Evolutionary conservation across 2,329 filamentous ascomycete genomes (phyloP), one percentile per base, ranked within the genome.

Genomic region (Ceratocystis colombiana): DNA sequence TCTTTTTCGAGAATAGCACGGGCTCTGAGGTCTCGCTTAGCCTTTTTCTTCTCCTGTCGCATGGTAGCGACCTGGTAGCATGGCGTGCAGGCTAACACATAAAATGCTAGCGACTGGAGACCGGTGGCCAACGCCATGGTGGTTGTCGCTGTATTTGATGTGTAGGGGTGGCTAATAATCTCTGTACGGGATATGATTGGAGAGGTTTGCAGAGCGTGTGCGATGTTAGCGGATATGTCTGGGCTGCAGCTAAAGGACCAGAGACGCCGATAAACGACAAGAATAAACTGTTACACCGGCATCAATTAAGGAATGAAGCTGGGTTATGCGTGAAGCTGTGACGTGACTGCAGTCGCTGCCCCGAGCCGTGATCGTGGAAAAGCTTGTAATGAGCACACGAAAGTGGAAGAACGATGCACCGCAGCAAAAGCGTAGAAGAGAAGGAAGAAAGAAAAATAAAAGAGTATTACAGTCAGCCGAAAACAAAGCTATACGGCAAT

Each of bases 31-130:
- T 88, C 85, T 71, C 82, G 82, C 72, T 84, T 85, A 62, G 89
- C 88, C 73, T 89, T 82, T 70, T 84, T 82, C 75, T 84, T 87
- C 67, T 87, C 82, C 74, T 87, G 88, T 71, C 87, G 84, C 69
- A 85, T 85, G 73, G 88, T 83, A 64, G 82, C 80, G 68, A 87
- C 82, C 70, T 89, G 84, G 66, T 86, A 81, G 77, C 91, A 96
- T 76, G 88, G 88, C 69, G 87, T 86, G 73, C 89, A 93, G 66
- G 88, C 88, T 68, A 88, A 77, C 70, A 90, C 80, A 78, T 89
- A 90, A 79, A 91, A 92, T 73, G 89, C 77, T 70, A 87, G 87
- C 64, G 88, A 91, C 75, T 90, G 89, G 41, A 90, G 78, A 71
- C 84, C 84, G 68, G 83, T 79, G 67, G 78, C 77, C 69, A 86